Evolutionary conservation across 1,284 basidiomycete species (phyloP).

Genomic region (Moesziomyces sp.): DNA sequence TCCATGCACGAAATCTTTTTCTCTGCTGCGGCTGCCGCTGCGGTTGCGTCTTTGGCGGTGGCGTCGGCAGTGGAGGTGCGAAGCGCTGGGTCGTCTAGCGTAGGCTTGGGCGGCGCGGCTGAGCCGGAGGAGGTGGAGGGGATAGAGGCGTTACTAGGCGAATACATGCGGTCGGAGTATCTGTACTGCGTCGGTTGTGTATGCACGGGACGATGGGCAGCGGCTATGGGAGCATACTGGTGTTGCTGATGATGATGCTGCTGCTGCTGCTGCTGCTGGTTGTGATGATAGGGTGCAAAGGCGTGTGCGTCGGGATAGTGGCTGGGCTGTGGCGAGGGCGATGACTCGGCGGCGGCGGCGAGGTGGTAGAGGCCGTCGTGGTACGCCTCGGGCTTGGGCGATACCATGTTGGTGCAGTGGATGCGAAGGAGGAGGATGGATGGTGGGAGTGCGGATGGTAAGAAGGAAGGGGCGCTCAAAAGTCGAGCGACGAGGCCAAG

Average conservation of each 20-base stretch:
- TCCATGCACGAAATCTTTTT: conserved; percentile 56
- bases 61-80: no score
- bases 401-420: conserved; percentile 11
- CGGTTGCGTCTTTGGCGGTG: conserved; percentile 1
- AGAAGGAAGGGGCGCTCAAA: no score
- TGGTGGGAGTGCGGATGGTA: no score
- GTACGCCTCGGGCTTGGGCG: conserved; percentile 38
- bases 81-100: background rate
- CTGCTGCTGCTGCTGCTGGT: conserved; percentile 10
- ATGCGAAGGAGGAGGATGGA: background rate
- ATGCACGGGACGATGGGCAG: conserved; percentile 13
- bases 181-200: conserved; percentile 24
- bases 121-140: conserved; percentile 9
- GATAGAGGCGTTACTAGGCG: conserved; percentile 8
- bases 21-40: conserved; percentile 18
- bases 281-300: conserved; percentile 11
- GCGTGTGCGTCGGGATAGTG: conserved; percentile 19
- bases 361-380: conserved; percentile 48
- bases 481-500: no score
- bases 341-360: conserved; percentile 40
- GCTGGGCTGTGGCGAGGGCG: conserved; percentile 30
- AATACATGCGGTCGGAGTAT: conserved; percentile 24
- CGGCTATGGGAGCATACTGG: conserved; percentile 14
- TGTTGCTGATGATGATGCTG: conserved; percentile 15
- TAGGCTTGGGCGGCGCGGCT: background rate